These are phyloP conservation scores for Mycena haematopus DNA, from an alignment of 768 basidiomycete species.

Conservation along the genomic window DNA sequence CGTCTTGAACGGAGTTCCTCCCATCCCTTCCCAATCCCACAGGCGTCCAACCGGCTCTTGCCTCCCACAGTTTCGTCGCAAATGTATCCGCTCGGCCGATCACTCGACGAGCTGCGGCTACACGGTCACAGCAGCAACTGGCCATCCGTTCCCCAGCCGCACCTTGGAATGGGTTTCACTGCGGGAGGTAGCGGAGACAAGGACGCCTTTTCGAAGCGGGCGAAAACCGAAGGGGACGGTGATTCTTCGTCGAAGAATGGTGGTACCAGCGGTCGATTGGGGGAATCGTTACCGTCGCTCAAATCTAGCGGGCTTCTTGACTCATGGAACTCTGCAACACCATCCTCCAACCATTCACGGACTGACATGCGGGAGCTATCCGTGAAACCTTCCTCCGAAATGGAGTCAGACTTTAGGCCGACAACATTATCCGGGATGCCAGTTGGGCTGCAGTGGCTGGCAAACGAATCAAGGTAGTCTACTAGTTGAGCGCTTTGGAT, in stretches of 20 bases:
- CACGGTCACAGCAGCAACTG: slow-evolving; percentile 35
- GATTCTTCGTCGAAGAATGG: slow-evolving; percentile 31
- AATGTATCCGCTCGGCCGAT: slow-evolving; percentile 40
- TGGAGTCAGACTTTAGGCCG: slow-evolving; percentile 40
- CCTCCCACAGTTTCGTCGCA: slow-evolving; percentile 34
- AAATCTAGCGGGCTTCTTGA: slow-evolving; percentile 79
- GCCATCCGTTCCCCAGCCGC: slow-evolving; percentile 28
- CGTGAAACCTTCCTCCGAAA: slow-evolving; percentile 23
- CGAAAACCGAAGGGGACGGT: slow-evolving; percentile 20
- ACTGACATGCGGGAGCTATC: slow-evolving; percentile 29
- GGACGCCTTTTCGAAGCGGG: slow-evolving; percentile 29
- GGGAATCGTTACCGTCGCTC: slow-evolving; percentile 68
- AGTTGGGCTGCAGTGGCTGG: slow-evolving; percentile 73
- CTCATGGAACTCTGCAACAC: slow-evolving; percentile 48
- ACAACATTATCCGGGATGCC: slow-evolving; percentile 55
- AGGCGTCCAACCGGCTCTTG: slow-evolving; percentile 15
- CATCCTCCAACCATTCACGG: slow-evolving; percentile 21
- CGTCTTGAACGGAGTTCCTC: slow-evolving; percentile 21
- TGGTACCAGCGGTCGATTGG: slow-evolving; percentile 36
- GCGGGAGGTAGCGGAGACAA: slow-evolving; percentile 27
- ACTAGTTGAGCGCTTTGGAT: slow-evolving; percentile 14
- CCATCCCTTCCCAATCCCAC: slow-evolving; percentile 29
- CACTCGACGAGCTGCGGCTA: slow-evolving; percentile 43
- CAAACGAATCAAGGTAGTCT: slow-evolving; percentile 65
- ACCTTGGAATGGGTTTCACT: slow-evolving; percentile 21